Evolutionary conservation across 2,329 filamentous ascomycete species (phyloP).

Genomic region (Aspergillus sp.): DNA sequence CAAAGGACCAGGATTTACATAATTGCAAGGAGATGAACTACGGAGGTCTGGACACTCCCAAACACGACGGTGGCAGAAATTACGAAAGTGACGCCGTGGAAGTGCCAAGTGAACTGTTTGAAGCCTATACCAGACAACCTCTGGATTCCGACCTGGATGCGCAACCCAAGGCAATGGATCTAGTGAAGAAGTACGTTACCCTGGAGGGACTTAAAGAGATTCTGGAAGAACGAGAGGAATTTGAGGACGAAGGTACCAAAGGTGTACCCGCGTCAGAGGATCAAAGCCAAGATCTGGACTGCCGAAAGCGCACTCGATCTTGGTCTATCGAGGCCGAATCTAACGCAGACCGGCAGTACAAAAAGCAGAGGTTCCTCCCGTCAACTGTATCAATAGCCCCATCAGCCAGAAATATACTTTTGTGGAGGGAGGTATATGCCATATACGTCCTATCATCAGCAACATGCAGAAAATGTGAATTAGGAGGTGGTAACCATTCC

Average conservation of each 20-base stretch:
- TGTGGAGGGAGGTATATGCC: no score
- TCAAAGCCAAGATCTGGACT: background rate
- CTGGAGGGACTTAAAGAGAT: conserved; percentile 24
- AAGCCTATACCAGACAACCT: conserved; percentile 5
- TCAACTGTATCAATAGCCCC: background rate
- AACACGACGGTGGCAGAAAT: no score
- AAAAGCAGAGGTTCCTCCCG: background rate
- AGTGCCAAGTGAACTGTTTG: background rate
- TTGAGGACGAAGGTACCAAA: conserved; percentile 9
- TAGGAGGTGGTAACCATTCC: no score
- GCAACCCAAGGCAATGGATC: background rate
- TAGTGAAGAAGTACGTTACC: conserved; percentile 16
- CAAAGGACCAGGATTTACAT: no score
- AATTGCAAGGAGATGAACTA: no score
- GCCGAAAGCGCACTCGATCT: conserved; percentile 5
- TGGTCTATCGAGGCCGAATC: background rate
- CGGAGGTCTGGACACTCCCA: no score
- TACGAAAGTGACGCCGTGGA: no score
- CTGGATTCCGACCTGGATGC: conserved; percentile 16
- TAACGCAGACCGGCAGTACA: background rate
- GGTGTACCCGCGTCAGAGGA: background rate
- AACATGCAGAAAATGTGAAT: no score
- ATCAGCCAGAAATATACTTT: no score
- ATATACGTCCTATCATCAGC: no score
- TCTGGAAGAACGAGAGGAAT: conserved; percentile 16